Conservation (phyloP, 768 basidiomycete genomes). For the Filobasidium wieringae region DNA sequence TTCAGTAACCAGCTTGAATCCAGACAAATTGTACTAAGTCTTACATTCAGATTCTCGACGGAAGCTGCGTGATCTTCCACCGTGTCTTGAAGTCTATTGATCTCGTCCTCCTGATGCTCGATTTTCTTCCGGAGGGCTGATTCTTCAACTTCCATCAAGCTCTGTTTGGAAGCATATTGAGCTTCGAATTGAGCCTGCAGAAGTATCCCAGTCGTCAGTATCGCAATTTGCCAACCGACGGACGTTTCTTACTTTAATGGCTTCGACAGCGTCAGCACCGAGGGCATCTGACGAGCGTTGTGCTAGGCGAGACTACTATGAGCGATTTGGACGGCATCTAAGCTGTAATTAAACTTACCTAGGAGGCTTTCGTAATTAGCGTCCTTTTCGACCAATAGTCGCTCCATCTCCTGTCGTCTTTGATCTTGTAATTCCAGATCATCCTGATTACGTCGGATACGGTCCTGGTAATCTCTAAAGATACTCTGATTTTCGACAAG, state of each 20-base stretch:
- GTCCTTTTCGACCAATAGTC: slow-evolving; percentile 65
- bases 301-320: not conserved
- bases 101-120: slow-evolving; percentile 70
- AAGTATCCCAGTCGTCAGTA: not conserved
- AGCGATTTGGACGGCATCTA: not conserved
- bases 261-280: slow-evolving; percentile 62
- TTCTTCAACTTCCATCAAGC: slow-evolving; percentile 73
- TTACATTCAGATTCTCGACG: slow-evolving; percentile 94
- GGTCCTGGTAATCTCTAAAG: slow-evolving; percentile 77
- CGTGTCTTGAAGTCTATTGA: slow-evolving; percentile 67
- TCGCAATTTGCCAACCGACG: not conserved
- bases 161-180: slow-evolving; percentile 84
- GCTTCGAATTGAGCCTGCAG: slow-evolving; percentile 81
- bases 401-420: slow-evolving; percentile 76
- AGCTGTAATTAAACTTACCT: slow-evolving; percentile 44
- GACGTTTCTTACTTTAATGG: slow-evolving; percentile 61
- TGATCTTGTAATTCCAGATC: slow-evolving; percentile 76
- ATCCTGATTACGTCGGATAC: slow-evolving; percentile 77
- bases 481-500: slow-evolving; percentile 76
- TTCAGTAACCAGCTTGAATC: too few species aligned
- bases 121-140: slow-evolving; percentile 78
- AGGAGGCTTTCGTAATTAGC: slow-evolving; percentile 93
- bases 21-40: slow-evolving; percentile 2
- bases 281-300: not conserved
- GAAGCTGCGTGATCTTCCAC: slow-evolving; percentile 89